Evolutionary conservation across 1,284 basidiomycete species (phyloP).

Genomic region (Tylopilus orsonianus): DNA sequence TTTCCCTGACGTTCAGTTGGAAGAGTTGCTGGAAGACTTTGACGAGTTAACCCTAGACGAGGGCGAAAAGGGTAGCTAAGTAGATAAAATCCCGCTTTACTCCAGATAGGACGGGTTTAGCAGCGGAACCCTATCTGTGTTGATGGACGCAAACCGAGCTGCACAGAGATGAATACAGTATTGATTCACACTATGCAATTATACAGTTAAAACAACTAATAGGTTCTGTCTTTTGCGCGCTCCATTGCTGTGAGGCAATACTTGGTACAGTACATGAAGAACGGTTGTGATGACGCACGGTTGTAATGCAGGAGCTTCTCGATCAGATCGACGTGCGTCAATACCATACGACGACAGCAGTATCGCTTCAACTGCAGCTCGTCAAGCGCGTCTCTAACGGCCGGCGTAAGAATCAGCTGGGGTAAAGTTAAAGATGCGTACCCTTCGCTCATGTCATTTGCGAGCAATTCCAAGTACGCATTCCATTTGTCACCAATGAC

Average conservation of each 20-base stretch:
- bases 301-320: conserved; percentile 96
- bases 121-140: too few species aligned
- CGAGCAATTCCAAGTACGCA: conserved; percentile 76
- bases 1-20: conserved; percentile 85
- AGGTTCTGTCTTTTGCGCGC: conserved; percentile 30
- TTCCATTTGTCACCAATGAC: conserved; percentile 94
- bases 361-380: conserved; percentile 90
- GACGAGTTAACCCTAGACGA: conserved; percentile 76
- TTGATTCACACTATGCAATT: conserved; percentile 2
- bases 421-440: conserved; percentile 39
- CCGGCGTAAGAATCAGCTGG: neutral
- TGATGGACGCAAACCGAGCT: too few species aligned
- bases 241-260: conserved; percentile 30
- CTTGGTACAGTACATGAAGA: neutral
- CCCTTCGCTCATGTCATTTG: conserved; percentile 84
- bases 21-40: conserved; percentile 92
- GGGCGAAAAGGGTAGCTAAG: conserved; percentile 17
- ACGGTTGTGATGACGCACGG: conserved; percentile 57
- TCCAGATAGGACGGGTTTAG: too few species aligned
- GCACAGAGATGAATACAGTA: conserved; percentile 1
- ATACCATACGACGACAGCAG: conserved; percentile 96
- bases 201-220: conserved; percentile 14
- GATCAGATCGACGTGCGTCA: conserved; percentile 96
- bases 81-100: too few species aligned
- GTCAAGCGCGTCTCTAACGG: conserved; percentile 83